A percentile compares a stretch with the other conserved stretches of the same genome.
phyloP scores from a whole-genome alignment of 805 yeast species.

The Metschnikowia sp. region DNA sequence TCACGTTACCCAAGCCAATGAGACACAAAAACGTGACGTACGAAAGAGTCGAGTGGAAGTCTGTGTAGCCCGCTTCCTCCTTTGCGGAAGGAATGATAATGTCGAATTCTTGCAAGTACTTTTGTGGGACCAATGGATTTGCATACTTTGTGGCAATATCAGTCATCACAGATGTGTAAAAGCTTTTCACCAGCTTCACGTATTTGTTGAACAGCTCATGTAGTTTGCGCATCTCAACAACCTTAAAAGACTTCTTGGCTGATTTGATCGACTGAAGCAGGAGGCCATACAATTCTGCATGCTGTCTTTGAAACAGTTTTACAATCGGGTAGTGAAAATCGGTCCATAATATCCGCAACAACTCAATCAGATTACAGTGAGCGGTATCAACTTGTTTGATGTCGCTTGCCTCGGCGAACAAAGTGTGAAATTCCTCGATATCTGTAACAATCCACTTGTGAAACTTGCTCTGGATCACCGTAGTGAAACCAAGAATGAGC shows the following conservation, averaged over 20 bases:
- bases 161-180: slow-evolving; percentile 44
- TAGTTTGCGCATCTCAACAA: slow-evolving; percentile 56
- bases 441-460: slow-evolving; percentile 37
- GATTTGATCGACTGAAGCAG: slow-evolving; percentile 15
- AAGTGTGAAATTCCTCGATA: slow-evolving; percentile 28
- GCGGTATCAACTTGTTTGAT: slow-evolving; percentile 12
- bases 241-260: slow-evolving; percentile 19
- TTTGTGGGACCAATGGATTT: slow-evolving; percentile 34
- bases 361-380: slow-evolving; percentile 36
- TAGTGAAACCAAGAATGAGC: slow-evolving; percentile 46
- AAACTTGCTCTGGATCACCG: slow-evolving; percentile 47
- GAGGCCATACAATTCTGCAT: slow-evolving; percentile 23
- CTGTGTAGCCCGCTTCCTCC: neutral
- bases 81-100: slow-evolving; percentile 13
- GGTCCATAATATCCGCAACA: slow-evolving; percentile 51
- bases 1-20: slow-evolving; percentile 17
- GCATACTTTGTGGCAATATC: slow-evolving; percentile 35
- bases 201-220: slow-evolving; percentile 51
- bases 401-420: slow-evolving; percentile 1
- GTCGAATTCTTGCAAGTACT: slow-evolving; percentile 26
- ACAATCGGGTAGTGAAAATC: slow-evolving; percentile 64
- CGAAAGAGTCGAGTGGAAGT: slow-evolving; percentile 14
- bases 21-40: slow-evolving; percentile 15
- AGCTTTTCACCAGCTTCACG: slow-evolving; percentile 43
- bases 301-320: slow-evolving; percentile 49